Evolutionary conservation across 2,329 filamentous ascomycete species (phyloP), one percentile per base, ranked within the genome.

Genomic region (Zarea fungicola): DNA sequence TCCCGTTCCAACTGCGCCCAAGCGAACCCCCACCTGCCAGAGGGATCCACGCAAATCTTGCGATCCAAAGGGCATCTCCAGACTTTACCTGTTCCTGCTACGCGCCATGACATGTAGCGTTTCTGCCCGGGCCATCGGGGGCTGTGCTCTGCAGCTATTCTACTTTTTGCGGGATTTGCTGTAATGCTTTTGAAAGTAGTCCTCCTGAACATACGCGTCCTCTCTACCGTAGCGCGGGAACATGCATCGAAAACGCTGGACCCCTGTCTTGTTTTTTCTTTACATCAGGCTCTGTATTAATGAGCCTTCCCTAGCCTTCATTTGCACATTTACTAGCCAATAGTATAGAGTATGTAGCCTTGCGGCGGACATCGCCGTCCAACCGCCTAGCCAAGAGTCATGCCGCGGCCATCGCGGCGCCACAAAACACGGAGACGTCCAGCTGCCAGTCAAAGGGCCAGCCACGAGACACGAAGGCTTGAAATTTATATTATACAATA

Each of bases 1-100:
- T 49, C 46, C 46, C 39, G 46, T 42, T 21, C 31, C 39, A n/a
- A n/a, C 37, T 42, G 28, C 29, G 31, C 36, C 29, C 29, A 9
- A 8, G 5, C 19, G 10, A 8, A 22, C n/a, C 36, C 44, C 36
- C 35, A 47, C 36, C 35, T 16, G 34, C n/a, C 19, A 31, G 23
- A 32, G 26, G 35, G 31, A 39, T 39, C 35, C 31, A 34, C 37
- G 18, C 37, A 40, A 29, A 25, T 25, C 37, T 40, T 26, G 21
- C 36, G 16, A 42, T 25, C 18, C 13, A 22, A 31, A 7, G 19
- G 10, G 29, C 29, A 44, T 45, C 32, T 45, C 42, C 42, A 37
- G 23, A 21, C 22, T 36, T n/a, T n/a, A n/a, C n/a, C n/a, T 5
- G 28, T 32, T 29, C 11, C 19, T 23, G 19, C 16, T 43, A 43